Base-by-base conservation (phyloP, 371 early-diverging fungal genomes). In the Rhizopus sp. region DNA sequence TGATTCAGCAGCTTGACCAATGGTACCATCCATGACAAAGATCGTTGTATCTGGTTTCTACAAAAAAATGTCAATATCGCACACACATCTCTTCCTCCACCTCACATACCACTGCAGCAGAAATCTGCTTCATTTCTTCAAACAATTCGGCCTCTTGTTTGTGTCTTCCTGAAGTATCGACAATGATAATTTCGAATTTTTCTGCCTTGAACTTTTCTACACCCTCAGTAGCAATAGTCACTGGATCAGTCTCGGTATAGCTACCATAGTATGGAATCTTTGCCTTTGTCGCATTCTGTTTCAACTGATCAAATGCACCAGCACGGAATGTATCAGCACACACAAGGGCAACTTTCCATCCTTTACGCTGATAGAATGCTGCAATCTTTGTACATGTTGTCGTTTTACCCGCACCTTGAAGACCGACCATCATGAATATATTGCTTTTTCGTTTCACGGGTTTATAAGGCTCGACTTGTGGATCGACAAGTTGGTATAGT, bases 301-400 rank as follows among this genome's bases (percentile, higher is more conserved):
- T 97, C 60, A 99, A 85, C 81, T 99, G 99, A 81, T 99, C 99
- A 76, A 97, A 99, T 5, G 99, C 99, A 79, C 99, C 99, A 50
- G 99, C 99, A 76, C 99, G 93, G 77, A 99, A 99, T 5, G 99
- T 99, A 77, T 99, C 99, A 4, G 99, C 95, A 76, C 99, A 99
- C 3, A 99, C 98, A 47, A 99, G 76, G 10, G 95, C 95, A 0
- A 91, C 92, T 69, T 98, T 99, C 88, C 93, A 98, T 0, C 99
- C 99, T 78, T 98, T 97, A 57, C 96, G 88, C 72, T 94, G 94
- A 70, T 99, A 99, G 66, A 93, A 90, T 29, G 91, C 83, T 0
- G 99, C 99, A 57, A 99, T 86, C 81, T 99, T 99, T 41, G 99
- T 99, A 82, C 99, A 96, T 5, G 96, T 91, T 0, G 99, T 99